These are phyloP conservation scores for Termitomyces sp. DNA, from an alignment of 768 basidiomycete genomes.

Conservation along the genomic window DNA sequence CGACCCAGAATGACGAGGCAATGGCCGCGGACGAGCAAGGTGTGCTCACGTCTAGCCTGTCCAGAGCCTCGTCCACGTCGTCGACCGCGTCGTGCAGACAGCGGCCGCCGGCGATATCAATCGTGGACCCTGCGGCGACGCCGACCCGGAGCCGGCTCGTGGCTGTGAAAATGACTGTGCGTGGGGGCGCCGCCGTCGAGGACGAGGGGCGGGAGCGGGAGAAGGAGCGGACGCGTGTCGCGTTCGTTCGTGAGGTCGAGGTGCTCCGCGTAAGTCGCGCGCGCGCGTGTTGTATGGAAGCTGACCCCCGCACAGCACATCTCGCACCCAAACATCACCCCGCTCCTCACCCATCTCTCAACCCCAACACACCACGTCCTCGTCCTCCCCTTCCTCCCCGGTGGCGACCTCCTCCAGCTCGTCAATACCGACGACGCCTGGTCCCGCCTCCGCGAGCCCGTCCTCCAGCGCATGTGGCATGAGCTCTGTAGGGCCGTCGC, in stretches of 20 bases:
- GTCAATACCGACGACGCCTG: slow-evolving; percentile 53
- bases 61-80: slow-evolving; percentile 13
- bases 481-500: slow-evolving; percentile 75
- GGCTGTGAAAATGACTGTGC: slow-evolving; percentile 42
- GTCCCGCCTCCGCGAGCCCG: slow-evolving; percentile 31
- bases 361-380: slow-evolving; percentile 71
- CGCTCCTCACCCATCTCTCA: slow-evolving; percentile 64
- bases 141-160: slow-evolving; percentile 22
- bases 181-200: slow-evolving; percentile 17
- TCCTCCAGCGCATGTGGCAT: slow-evolving; percentile 64
- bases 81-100: slow-evolving; percentile 1
- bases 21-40: not conserved
- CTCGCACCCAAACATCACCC: slow-evolving; percentile 75
- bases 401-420: slow-evolving; percentile 79
- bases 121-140: not conserved
- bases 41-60: slow-evolving; percentile 1
- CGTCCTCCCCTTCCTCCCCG: slow-evolving; percentile 68
- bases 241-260: slow-evolving; percentile 79
- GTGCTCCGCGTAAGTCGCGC: slow-evolving; percentile 59
- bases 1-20: not conserved
- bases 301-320: slow-evolving; percentile 47
- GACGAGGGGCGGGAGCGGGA: slow-evolving; percentile 35
- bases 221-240: slow-evolving; percentile 69
- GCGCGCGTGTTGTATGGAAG: no score
- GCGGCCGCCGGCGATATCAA: slow-evolving; percentile 2